These are phyloP conservation scores for Alnus glutinosa DNA, from an alignment of 306 rosid genomes.

Conservation along the genomic window DNA sequence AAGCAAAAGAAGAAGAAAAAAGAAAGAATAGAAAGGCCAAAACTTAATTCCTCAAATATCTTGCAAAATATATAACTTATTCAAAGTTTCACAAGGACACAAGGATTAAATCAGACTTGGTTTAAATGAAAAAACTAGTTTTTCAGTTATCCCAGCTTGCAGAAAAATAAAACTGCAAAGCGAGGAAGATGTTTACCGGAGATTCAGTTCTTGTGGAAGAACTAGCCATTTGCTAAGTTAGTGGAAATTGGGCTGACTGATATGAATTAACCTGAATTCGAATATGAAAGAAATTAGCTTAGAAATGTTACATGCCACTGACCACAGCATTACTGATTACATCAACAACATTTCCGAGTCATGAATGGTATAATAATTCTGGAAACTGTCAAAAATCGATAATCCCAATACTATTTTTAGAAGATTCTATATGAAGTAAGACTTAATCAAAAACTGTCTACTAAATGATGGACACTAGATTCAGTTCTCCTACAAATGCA, in stretches of 20 bases:
- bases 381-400: not conserved
- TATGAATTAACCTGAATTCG: constrained; percentile 19
- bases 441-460: not conserved
- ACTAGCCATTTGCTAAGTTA: constrained; percentile 53
- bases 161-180: not conserved
- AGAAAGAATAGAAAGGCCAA: too few relatives aligned
- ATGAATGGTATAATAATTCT: not conserved
- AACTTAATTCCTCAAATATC: too few relatives aligned
- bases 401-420: not conserved
- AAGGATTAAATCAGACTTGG: not conserved
- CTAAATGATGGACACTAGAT: not conserved
- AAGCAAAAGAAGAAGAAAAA: not conserved
- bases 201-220: constrained; percentile 50
- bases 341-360: not conserved
- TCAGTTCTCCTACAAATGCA: not conserved
- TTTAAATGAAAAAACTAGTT: not conserved
- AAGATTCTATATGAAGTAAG: not conserved
- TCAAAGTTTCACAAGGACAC: not conserved
- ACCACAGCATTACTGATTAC: not conserved
- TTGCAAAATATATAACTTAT: not conserved
- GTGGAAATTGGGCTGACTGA: constrained; percentile 16
- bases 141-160: not conserved
- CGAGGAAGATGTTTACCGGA: not conserved
- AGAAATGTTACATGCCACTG: not conserved
- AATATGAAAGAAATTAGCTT: constrained; percentile 19